A percentile compares a stretch with the other conserved stretches of the same genome.
phyloP scores from a whole-genome alignment of 2,329 filamentous ascomycete species.

The Pseudocercospora crystallina region DNA sequence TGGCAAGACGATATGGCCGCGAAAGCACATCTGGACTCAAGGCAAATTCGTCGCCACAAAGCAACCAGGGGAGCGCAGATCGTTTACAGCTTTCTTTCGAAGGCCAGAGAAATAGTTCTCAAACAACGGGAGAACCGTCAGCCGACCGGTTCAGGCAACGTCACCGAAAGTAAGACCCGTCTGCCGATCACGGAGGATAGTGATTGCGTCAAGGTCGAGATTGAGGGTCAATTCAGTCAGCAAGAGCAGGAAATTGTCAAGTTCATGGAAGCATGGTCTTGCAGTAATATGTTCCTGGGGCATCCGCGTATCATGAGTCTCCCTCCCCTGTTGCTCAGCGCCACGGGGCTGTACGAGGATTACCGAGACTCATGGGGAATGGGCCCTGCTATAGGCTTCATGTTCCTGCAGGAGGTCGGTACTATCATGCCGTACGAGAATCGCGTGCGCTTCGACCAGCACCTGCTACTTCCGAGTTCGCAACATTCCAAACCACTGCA shows the following conservation, averaged over 20 bases:
- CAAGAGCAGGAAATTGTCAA: conserved; percentile 59
- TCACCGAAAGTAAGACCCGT: conserved; percentile 41
- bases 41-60: conserved; percentile 15
- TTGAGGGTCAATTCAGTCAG: conserved; percentile 45
- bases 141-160: conserved; percentile 31
- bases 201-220: conserved; percentile 27
- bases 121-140: conserved; percentile 42
- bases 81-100: conserved; percentile 42
- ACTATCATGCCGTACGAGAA: conserved; percentile 71
- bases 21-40: conserved; percentile 19
- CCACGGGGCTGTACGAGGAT: conserved; percentile 61
- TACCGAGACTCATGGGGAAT: conserved; percentile 38
- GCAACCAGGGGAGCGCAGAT: conserved; percentile 25
- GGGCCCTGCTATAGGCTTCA: conserved; percentile 52
- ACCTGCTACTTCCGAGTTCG: conserved; percentile 53
- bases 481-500: conserved; percentile 47
- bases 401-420: conserved; percentile 75
- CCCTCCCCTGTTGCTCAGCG: conserved; percentile 64
- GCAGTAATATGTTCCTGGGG: conserved; percentile 54
- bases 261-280: conserved; percentile 70
- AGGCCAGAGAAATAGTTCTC: conserved; percentile 41
- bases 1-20: conserved; percentile 51
- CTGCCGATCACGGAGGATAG: conserved; percentile 23
- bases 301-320: conserved; percentile 59
- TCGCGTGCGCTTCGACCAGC: conserved; percentile 59